These are phyloP conservation scores for Coccomyxa sp. DNA, from an alignment of 139 green algal species.

Conservation along the genomic window DNA sequence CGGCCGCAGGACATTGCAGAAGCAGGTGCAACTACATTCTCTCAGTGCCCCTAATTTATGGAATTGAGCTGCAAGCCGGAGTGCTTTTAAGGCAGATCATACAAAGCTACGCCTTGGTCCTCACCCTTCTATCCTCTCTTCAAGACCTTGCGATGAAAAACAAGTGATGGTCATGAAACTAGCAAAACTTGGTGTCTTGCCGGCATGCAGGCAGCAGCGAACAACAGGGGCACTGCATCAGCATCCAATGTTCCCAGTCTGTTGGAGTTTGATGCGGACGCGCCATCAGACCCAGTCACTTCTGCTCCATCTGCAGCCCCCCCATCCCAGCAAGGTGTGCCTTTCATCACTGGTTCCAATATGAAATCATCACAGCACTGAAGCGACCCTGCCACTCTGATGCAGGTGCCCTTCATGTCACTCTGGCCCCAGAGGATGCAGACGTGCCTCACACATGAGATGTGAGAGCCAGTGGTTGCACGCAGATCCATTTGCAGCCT, in stretches of 20 bases:
- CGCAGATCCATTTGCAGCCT: neutral
- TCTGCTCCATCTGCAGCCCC: too few relatives aligned
- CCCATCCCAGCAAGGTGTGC: neutral
- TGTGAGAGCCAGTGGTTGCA: neutral
- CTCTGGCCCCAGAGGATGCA: neutral
- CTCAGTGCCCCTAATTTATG: neutral
- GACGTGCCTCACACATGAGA: neutral
- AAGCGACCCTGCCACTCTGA: neutral
- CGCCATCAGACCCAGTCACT: too few relatives aligned
- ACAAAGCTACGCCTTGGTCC: too few relatives aligned
- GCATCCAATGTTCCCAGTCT: too few relatives aligned
- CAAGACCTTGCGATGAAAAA: neutral
- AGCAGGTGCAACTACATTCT: neutral
- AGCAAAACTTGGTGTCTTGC: too few relatives aligned
- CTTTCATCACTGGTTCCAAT: neutral
- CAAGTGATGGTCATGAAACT: too few relatives aligned
- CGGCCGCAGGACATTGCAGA: neutral
- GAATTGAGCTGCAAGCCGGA: too few relatives aligned
- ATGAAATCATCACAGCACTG: neutral
- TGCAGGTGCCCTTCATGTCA: neutral
- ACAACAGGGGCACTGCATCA: too few relatives aligned
- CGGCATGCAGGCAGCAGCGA: too few relatives aligned
- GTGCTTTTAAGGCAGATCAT: too few relatives aligned
- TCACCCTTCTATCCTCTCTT: neutral
- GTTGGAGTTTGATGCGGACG: too few relatives aligned